Base-by-base conservation (phyloP, 2,329 filamentous ascomycete genomes). In the Alternaria novae-zelandiae region DNA sequence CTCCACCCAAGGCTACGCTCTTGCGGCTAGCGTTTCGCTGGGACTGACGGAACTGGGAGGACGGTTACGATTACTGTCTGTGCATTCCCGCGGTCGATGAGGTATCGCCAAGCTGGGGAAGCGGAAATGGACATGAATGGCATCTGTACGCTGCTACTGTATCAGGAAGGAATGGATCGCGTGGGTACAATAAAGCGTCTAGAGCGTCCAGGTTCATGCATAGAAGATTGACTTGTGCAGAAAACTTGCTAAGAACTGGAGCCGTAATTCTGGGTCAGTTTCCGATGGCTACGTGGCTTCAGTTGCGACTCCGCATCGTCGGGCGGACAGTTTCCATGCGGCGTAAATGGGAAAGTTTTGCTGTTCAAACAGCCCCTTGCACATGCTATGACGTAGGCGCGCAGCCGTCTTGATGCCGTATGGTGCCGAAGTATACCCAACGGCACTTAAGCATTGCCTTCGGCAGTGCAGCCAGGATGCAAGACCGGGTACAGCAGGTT, bases 61-160 rank as follows among this genome's bases (percentile, higher is more conserved):
- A 63, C 60, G 60, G 60, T 43, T 54, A 50, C 60, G 55, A 57
- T 43, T 28, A 32, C 50, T 59, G 54, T 60, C 65, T 54, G 61
- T 67, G 63, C 63, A 45, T 58, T 59, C 59, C 63, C 63, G 63
- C 46, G 17, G 41, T 50, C 59, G 56, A 65, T 59, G 62, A 62
- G 57, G 65, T 57, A 62, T 60, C 59, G 65, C 65, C 62, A 67
- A 67, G 62, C 46, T 57, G 65, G 65, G 65, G 65, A 67, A 59
- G 57, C 65, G 65, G 65, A 65, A 59, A 25, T 41, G 17, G 49
- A 28, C 25, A 61, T 61, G 49, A 59, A 54, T 20, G 25, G 41
- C 17, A 28, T 21, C 25, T 49, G 45, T 32, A 44, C 11, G 44
- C 43, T 20, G 25, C 54, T 13, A 54, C 61, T 54, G 45, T 20